Base-by-base conservation (phyloP, 1,284 basidiomycete genomes). In the Microbotryomycetes sp. region DNA sequence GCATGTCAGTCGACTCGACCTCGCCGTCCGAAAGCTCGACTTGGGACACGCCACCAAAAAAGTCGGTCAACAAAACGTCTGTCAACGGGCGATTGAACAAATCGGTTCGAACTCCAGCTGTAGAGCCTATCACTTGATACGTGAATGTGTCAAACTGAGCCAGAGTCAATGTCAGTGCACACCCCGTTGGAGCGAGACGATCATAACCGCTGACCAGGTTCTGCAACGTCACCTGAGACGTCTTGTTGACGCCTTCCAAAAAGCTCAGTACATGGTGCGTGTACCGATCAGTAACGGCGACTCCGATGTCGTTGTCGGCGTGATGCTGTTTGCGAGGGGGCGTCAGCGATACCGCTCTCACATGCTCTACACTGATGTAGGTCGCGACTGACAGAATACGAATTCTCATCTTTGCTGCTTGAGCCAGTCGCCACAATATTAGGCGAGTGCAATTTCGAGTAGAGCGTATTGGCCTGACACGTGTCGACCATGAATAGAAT, bases 401-500 rank as follows among this genome's bases (percentile, higher is more conserved):
- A 96, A 73, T 88, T 97, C 75, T 98, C 87, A 45, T 83, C 88
- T n/a, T 94, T 80, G 54, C 82, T 76, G 6, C 90, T 89, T 0
- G 89, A 93, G 0, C 93, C 96, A 0, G 91, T 93, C 0, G 94
- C 92, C 6, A 97, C 82, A 49, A 98, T 87, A 72, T 97, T 93
- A 0, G 94, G 93, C 1, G 90, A 93, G 77, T 97, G 97, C 70
- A 97, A 86, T 71, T 91, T 88, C 49, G 87, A 85, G 73, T 90
- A 96, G 85, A 98, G 87, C 0, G 91, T 91, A 73, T 92, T 96
- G 26, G 94, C 96, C 76, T 98, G 93, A 72, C 96, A 98, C 0
- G 94, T 98, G 74, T 99, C 94, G 67, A 96, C 87, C 88, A 97
- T 96, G 79, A 97, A 97, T 71, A 98, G 83, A 45, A 99, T 85